Conservation (phyloP, 306 rosid genomes). For the Cucurbita maxima region DNA sequence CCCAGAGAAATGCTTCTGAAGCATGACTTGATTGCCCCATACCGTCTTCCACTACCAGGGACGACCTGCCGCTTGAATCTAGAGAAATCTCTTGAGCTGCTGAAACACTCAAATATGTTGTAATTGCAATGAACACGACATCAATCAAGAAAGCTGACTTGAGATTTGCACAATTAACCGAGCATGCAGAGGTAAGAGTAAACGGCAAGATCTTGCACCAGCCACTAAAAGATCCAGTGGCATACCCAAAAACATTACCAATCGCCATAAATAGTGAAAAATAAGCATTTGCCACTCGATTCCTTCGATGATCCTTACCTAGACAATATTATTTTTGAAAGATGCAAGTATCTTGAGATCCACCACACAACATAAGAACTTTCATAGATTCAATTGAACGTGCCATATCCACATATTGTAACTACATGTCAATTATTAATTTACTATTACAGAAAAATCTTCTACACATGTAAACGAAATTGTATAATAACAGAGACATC, state of each 20-base stretch:
- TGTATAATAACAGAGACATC: not conserved
- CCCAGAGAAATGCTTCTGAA: constrained; percentile 86
- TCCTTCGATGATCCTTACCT: constrained; percentile 89
- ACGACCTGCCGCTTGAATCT: constrained; percentile 17
- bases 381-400: not conserved
- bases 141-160: constrained; percentile 81
- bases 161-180: constrained; percentile 79
- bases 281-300: constrained; percentile 88
- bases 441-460: not conserved
- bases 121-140: constrained; percentile 41
- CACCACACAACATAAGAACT: constrained; percentile 53
- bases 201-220: constrained; percentile 72
- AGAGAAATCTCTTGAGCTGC: constrained; percentile 66
- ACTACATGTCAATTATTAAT: not conserved
- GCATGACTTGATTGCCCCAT: constrained; percentile 38
- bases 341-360: constrained; percentile 30
- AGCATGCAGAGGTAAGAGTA: constrained; percentile 53
- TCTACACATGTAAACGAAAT: not conserved
- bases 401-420: not conserved
- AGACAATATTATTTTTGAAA: constrained; percentile 2
- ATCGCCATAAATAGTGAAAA: constrained; percentile 87
- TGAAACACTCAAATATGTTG: constrained; percentile 51
- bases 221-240: constrained; percentile 76
- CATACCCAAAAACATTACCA: constrained; percentile 85
- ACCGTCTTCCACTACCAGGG: constrained; percentile 29